phyloP scores from a whole-genome alignment of 345 rosid genomes.

The Clausena lansium region DNA sequence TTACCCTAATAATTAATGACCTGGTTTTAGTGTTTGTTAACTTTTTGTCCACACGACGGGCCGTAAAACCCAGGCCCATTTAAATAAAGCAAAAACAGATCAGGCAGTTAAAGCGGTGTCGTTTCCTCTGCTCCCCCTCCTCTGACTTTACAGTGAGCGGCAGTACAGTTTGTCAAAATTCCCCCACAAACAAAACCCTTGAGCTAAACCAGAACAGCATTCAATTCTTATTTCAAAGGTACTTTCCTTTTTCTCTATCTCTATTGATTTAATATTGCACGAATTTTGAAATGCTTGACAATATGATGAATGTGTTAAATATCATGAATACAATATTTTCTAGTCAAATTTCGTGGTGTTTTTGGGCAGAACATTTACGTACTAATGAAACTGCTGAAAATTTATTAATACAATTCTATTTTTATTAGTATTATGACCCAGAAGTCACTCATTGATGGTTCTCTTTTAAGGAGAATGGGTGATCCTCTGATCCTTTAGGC shows the following conservation, averaged over 20 bases:
- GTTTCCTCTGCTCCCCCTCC: neutral
- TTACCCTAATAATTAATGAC: too few relatives aligned
- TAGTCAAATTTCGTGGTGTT: neutral
- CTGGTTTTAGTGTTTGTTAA: too few relatives aligned
- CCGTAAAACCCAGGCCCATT: neutral
- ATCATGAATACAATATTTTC: too few relatives aligned
- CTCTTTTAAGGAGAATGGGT: neutral
- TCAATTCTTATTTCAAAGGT: neutral
- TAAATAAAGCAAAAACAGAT: too few relatives aligned
- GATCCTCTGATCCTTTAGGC: neutral
- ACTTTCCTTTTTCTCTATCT: neutral
- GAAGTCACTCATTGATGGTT: neutral
- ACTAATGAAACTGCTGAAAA: neutral
- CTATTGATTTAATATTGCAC: neutral
- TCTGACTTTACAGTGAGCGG: too few relatives aligned
- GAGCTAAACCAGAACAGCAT: neutral
- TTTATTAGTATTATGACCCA: neutral
- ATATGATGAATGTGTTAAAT: neutral
- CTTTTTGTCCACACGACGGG: too few relatives aligned
- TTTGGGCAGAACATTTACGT: neutral
- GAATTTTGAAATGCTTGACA: conserved; percentile 5
- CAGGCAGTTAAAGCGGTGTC: neutral
- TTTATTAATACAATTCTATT: neutral
- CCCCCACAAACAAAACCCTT: neutral
- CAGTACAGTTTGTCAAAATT: neutral